Evolutionary conservation across 805 yeast genomes (phyloP), one percentile per base, ranked within the genome.

Genomic region (Maudiozyma saulgeensis): DNA sequence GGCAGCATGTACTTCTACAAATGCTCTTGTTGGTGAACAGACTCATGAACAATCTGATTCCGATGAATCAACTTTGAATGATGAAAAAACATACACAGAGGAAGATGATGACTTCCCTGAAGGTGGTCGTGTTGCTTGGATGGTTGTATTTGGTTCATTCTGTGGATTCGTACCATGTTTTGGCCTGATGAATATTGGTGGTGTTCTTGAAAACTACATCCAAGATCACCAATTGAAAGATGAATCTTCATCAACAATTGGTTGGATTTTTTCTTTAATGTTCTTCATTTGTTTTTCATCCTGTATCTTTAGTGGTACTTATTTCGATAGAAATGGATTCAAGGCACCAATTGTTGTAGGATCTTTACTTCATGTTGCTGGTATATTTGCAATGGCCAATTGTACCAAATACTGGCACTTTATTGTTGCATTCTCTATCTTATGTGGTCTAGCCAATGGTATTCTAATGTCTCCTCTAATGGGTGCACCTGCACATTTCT

Each of bases 201-300:
- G 88, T 54, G 83, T 80, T 4, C 71, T 82, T 39, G 82, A 82
- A 62, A 73, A 82, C 0, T 79, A 81, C 54, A 70, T 82, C 9
- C 71, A 79, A 8, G 67, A 65, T 12, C 75, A 82, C 61, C 87
- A 82, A 60, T 63, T 82, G 52, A 66, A 67, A 1, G 56, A 71
- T 42, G 64, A 68, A 6, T 61, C 72, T 5, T 68, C 78, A 1
- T 72, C 82, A 2, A 64, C 76, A 1, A 70, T 80, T 5, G 75
- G 84, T 4, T 80, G 87, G 87, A 74, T 82, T 31, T 82, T 82
- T 55, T 80, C 87, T 1, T 62, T 82, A 26, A 77, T 72, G 60
- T 62, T 76, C 50, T 73, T 77, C 32, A 60, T 80, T 28, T 68
- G 76, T 11, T 79, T 75, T 57, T 61, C 72, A 13, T 67, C 75